Evolutionary conservation across 2,329 filamentous ascomycete species (phyloP).

Genomic region (Boeremia lycopersici): DNA sequence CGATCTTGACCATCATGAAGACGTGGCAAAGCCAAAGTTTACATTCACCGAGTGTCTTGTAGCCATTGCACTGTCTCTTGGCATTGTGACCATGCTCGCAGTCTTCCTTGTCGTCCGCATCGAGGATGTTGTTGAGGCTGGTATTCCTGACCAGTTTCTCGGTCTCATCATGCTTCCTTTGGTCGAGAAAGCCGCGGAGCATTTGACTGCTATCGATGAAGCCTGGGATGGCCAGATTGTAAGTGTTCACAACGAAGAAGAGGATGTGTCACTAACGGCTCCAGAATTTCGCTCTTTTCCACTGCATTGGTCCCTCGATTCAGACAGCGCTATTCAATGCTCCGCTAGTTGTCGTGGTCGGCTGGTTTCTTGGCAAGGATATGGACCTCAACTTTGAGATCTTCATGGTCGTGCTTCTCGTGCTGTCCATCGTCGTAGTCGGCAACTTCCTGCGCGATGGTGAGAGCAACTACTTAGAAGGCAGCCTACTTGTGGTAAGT

Average conservation of each 20-base stretch:
- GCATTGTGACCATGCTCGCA: slow-evolving; percentile 74
- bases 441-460: slow-evolving; percentile 87
- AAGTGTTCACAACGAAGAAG: background rate
- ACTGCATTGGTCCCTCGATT: slow-evolving; percentile 84
- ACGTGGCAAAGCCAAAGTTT: slow-evolving; percentile 68
- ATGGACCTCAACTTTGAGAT: slow-evolving; percentile 87
- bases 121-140: slow-evolving; percentile 61
- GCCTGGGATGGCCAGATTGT: slow-evolving; percentile 78
- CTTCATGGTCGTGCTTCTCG: slow-evolving; percentile 81
- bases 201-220: slow-evolving; percentile 82
- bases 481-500: slow-evolving; percentile 70
- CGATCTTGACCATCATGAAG: slow-evolving; percentile 67
- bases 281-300: slow-evolving; percentile 78
- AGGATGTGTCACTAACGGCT: background rate
- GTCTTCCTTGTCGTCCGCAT: slow-evolving; percentile 78
- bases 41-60: slow-evolving; percentile 75
- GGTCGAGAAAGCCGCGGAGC: slow-evolving; percentile 86
- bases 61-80: slow-evolving; percentile 67
- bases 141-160: slow-evolving; percentile 60
- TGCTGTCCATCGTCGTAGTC: slow-evolving; percentile 84
- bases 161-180: slow-evolving; percentile 79
- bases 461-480: slow-evolving; percentile 90
- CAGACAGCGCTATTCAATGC: slow-evolving; percentile 90
- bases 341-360: slow-evolving; percentile 80
- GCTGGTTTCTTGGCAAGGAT: slow-evolving; percentile 72